Evolutionary conservation across 1,284 basidiomycete genomes (phyloP).

Genomic region (Lentinula novae-zelandiae): DNA sequence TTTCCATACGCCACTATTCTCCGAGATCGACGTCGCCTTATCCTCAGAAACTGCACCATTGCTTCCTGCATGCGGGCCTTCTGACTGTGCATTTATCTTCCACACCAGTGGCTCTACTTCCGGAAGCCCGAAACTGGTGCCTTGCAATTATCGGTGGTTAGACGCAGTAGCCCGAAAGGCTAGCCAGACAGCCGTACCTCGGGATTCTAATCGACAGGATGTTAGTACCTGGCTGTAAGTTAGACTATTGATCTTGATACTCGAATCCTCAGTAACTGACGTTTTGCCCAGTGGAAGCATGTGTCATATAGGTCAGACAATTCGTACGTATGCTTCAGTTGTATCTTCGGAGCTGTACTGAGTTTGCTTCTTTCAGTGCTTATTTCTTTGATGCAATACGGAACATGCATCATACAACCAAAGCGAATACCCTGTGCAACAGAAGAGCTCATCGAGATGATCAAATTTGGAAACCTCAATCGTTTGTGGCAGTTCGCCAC

Average conservation of each 20-base stretch:
- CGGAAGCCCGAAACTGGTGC: constrained; percentile 69
- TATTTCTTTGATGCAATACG: constrained; percentile 64
- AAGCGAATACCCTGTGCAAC: constrained; percentile 59
- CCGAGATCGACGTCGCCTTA: constrained; percentile 28
- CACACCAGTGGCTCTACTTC: constrained; percentile 78
- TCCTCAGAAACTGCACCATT: constrained; percentile 39
- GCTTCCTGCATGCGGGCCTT: constrained; percentile 32
- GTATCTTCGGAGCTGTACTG: constrained; percentile 18
- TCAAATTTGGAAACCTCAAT: constrained; percentile 60
- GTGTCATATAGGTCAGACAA: constrained; percentile 66
- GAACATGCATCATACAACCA: constrained; percentile 68
- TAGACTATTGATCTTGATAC: constrained; percentile 1
- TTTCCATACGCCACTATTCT: constrained; percentile 38
- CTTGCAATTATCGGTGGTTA: constrained; percentile 61
- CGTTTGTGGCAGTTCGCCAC: constrained; percentile 68
- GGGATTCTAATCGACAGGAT: constrained; percentile 49
- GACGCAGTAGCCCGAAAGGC: constrained; percentile 54
- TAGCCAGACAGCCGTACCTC: constrained; percentile 44
- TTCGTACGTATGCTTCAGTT: constrained; percentile 42
- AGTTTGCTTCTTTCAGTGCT: constrained; percentile 46
- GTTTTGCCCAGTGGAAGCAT: constrained; percentile 54
- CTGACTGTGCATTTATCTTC: constrained; percentile 60
- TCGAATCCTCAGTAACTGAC: constrained; percentile 14
- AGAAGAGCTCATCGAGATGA: constrained; percentile 67
- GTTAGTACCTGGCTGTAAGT: constrained; percentile 64